Evolutionary conservation across 1,139 yeast genomes (phyloP).

Genomic region (Hemisphaericaspora lyxosophila): DNA sequence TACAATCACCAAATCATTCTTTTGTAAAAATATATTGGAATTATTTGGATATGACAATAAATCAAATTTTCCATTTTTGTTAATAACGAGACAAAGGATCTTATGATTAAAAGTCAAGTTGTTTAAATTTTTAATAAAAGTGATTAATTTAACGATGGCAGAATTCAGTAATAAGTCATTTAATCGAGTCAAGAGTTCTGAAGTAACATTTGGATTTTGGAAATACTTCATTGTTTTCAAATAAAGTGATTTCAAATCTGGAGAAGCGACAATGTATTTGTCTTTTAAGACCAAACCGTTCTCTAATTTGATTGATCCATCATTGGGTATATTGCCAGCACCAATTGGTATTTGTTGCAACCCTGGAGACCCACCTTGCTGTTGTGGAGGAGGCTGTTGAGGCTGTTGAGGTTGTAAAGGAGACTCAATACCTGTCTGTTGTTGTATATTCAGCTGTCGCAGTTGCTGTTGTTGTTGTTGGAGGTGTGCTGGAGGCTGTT

Average conservation of each 20-base stretch:
- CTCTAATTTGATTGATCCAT: slow-evolving; percentile 40
- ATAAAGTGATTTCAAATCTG: slow-evolving; percentile 46
- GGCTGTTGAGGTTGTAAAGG: slow-evolving; percentile 7
- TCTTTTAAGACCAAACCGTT: slow-evolving; percentile 57
- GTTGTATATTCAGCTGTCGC: slow-evolving; percentile 1
- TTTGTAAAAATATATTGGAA: slow-evolving; percentile 53
- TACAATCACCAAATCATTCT: slow-evolving; percentile 46
- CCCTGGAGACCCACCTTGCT: slow-evolving; percentile 8
- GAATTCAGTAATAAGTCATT: slow-evolving; percentile 30
- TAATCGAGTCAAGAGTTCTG: slow-evolving; percentile 37
- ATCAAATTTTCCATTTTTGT: slow-evolving; percentile 60
- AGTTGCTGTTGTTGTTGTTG: slow-evolving; percentile 4
- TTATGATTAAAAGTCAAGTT: slow-evolving; percentile 44
- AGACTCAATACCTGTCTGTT: slow-evolving; percentile 2
- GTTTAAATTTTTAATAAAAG: slow-evolving; percentile 44
- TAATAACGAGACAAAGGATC: slow-evolving; percentile 48
- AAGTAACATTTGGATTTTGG: slow-evolving; percentile 35
- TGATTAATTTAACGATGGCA: slow-evolving; percentile 32
- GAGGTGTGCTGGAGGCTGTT: slow-evolving; percentile 2
- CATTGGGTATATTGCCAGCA: slow-evolving; percentile 1
- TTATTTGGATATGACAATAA: slow-evolving; percentile 43
- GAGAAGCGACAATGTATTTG: slow-evolving; percentile 53
- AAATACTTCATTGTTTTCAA: slow-evolving; percentile 48
- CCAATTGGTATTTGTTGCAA: neutral
- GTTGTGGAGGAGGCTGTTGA: too few species aligned